Evolutionary conservation across 2,329 filamentous ascomycete species (phyloP).

Genomic region (Aspergillus carbonarius): DNA sequence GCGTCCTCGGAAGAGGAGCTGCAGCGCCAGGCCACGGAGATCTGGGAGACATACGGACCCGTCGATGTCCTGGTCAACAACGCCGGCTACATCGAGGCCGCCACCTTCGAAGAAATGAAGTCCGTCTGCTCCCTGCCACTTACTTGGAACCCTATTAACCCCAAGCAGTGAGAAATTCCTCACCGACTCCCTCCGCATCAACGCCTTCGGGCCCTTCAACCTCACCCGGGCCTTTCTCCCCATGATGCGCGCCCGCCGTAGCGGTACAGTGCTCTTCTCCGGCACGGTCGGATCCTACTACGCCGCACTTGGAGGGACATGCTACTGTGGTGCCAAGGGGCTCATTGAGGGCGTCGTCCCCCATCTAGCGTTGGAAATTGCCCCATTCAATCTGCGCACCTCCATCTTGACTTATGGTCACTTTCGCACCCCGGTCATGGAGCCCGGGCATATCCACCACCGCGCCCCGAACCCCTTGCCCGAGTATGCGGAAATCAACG

Average conservation of each 20-base stretch:
- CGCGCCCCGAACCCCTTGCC: neutral
- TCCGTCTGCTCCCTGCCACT: neutral
- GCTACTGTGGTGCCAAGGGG: constrained; percentile 48
- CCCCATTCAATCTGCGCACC: constrained; percentile 34
- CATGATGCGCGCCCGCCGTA: constrained; percentile 34
- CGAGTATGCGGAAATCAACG: constrained; percentile 14
- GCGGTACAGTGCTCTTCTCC: constrained; percentile 45
- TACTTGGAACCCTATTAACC: too few relatives aligned
- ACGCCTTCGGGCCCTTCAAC: constrained; percentile 38
- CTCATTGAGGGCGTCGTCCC: constrained; percentile 48
- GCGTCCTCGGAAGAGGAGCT: neutral
- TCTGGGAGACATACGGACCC: neutral
- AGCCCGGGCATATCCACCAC: constrained; percentile 15
- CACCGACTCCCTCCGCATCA: neutral
- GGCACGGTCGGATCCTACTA: constrained; percentile 40
- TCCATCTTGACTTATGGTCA: constrained; percentile 54
- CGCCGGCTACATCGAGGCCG: neutral
- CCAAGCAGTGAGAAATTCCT: neutral
- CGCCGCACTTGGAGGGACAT: constrained; percentile 27
- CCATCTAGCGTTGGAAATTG: neutral
- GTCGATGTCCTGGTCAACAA: neutral
- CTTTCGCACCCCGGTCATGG: constrained; percentile 54
- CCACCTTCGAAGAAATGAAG: constrained; percentile 1
- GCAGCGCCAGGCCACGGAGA: neutral
- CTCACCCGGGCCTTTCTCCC: constrained; percentile 39